phyloP scores from a whole-genome alignment of 805 yeast genomes.

The Ogataea henricii region DNA sequence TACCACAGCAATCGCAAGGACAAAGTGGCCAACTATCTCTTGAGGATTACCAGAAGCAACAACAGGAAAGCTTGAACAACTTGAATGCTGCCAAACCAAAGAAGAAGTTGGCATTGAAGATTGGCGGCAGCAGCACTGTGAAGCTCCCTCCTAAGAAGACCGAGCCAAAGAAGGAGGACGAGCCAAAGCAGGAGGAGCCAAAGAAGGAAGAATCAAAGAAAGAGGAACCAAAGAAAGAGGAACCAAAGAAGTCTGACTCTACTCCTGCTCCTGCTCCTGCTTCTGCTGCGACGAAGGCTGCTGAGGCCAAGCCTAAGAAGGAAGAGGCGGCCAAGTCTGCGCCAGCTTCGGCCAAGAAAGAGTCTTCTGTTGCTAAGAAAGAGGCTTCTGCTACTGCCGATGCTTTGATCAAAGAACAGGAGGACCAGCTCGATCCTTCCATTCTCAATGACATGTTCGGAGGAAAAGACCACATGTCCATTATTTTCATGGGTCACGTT shows the following conservation, averaged over 20 bases:
- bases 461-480: conserved; percentile 95
- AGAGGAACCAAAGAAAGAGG: conserved; percentile 23
- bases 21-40: conserved; percentile 60
- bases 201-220: conserved; percentile 27
- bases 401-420: conserved; percentile 64
- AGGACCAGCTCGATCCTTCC: conserved; percentile 81
- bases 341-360: conserved; percentile 13
- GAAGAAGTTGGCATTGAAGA: conserved; percentile 65
- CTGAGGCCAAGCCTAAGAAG: neutral
- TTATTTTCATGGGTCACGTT: conserved; percentile 99
- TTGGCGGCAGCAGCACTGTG: conserved; percentile 60
- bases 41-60: conserved; percentile 79
- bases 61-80: conserved; percentile 44
- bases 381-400: conserved; percentile 43
- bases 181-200: conserved; percentile 30
- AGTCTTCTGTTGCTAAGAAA: conserved; percentile 20
- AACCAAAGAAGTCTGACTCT: conserved; percentile 19
- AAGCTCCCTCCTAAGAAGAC: conserved; percentile 44
- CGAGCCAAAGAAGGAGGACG: conserved; percentile 39
- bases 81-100: conserved; percentile 54
- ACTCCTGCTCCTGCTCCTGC: conserved; percentile 15
- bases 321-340: neutral
- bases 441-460: conserved; percentile 92
- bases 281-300: conserved; percentile 42
- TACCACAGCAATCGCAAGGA: conserved; percentile 17